A percentile compares a stretch with the other conserved stretches of the same genome.
Evolutionary conservation across 371 early-diverging fungal genomes (phyloP).

Genomic region (Mortierella sp.): DNA sequence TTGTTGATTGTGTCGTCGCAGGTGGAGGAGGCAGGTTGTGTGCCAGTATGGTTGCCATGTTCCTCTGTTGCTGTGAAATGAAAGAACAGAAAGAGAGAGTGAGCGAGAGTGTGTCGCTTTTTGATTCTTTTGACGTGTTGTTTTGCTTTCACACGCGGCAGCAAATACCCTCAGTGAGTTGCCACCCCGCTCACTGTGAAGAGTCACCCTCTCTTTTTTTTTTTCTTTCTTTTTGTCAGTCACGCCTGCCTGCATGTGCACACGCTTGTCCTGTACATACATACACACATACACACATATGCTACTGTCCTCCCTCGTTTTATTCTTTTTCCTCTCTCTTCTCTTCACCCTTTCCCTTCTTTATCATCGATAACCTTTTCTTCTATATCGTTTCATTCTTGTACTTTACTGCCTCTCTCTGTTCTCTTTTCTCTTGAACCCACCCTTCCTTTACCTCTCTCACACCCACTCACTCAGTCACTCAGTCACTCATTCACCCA

Average conservation of each 20-base stretch:
- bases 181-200: background rate
- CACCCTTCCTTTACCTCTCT: background rate
- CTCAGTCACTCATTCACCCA: no score
- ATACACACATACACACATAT: no score
- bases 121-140: background rate
- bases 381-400: no score
- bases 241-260: background rate
- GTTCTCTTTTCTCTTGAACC: background rate
- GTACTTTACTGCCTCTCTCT: no score
- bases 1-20: background rate
- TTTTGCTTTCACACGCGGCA: background rate
- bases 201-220: background rate
- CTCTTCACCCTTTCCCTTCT: background rate
- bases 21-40: constrained; percentile 1
- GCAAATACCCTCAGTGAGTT: no score
- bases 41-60: constrained; percentile 7
- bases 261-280: background rate
- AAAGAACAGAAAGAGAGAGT: background rate
- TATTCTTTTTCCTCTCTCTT: background rate
- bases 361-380: background rate
- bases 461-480: no score
- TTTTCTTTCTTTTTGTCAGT: background rate
- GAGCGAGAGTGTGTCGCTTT: background rate
- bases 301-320: background rate
- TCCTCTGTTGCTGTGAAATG: background rate